These are phyloP conservation scores for Fusarium sp. DNA, from an alignment of 2,329 filamentous ascomycete species.

Conservation along the genomic window DNA sequence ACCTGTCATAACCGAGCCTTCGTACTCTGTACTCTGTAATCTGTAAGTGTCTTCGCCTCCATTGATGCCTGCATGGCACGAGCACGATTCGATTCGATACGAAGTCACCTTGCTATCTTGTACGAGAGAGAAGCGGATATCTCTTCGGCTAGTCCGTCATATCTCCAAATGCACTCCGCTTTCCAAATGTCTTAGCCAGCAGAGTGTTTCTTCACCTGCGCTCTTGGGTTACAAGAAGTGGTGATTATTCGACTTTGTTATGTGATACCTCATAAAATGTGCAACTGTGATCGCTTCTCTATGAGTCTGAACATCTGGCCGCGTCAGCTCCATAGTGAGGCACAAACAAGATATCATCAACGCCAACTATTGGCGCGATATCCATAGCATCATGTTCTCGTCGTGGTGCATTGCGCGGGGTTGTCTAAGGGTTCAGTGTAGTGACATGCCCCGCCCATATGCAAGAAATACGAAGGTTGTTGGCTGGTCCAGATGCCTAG, in stretches of 20 bases:
- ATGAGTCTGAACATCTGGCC: slow-evolving; percentile 3
- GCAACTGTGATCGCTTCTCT: background rate
- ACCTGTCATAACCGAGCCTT: slow-evolving; percentile 5
- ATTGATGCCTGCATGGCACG: background rate
- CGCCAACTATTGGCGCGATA: slow-evolving; percentile 25
- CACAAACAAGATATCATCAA: slow-evolving; percentile 12
- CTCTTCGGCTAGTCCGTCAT: background rate
- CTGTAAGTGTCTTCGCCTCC: background rate
- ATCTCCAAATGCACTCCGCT: background rate
- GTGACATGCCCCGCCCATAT: slow-evolving; percentile 21
- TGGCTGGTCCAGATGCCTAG: slow-evolving; percentile 22
- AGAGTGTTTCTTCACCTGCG: background rate
- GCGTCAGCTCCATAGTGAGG: slow-evolving; percentile 25
- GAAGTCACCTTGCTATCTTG: slow-evolving; percentile 1
- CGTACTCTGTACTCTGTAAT: background rate
- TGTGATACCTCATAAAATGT: slow-evolving; percentile 16
- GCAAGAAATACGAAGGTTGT: slow-evolving; percentile 38
- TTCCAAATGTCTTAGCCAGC: background rate
- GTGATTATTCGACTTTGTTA: slow-evolving; percentile 3
- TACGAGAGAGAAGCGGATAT: background rate
- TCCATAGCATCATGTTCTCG: slow-evolving; percentile 33
- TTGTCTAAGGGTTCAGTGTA: slow-evolving; percentile 26
- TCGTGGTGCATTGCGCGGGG: slow-evolving; percentile 30
- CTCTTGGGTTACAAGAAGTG: background rate
- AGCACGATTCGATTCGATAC: slow-evolving; percentile 11